Conservation (phyloP, 768 basidiomycete species). For the Auricularia sp. region DNA sequence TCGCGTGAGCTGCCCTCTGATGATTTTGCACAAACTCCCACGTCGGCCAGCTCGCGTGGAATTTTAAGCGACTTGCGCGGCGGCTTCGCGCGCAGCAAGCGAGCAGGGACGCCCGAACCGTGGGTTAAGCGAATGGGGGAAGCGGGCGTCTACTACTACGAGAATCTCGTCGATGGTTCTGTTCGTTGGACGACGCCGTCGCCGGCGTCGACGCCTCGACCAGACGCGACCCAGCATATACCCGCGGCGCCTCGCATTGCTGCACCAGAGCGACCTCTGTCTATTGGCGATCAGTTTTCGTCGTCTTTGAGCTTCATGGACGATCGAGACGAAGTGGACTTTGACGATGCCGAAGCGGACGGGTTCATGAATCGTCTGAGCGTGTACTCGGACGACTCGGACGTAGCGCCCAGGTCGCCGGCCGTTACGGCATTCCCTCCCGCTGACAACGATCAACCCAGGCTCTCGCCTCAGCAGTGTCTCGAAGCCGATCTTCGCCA, state of each 20-base stretch:
- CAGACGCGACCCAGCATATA: background rate
- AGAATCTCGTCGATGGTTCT: conserved; percentile 59
- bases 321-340: background rate
- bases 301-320: background rate
- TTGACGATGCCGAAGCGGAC: background rate
- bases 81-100: conserved; percentile 13
- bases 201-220: conserved; percentile 5
- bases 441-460: background rate
- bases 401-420: conserved; percentile 43
- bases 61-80: background rate
- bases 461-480: background rate
- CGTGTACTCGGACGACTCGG: conserved; percentile 74
- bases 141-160: conserved; percentile 68
- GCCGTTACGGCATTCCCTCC: background rate
- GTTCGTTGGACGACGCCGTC: conserved; percentile 54
- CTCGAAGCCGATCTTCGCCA: background rate
- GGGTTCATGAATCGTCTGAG: conserved; percentile 35
- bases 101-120: conserved; percentile 58
- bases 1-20: conserved; percentile 76
- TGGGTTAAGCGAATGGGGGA: conserved; percentile 75
- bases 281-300: background rate
- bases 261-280: background rate
- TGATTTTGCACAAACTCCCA: conserved; percentile 36
- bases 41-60: background rate
- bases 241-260: background rate